Evolutionary conservation across 139 green algal genomes (phyloP).

Genomic region (Tetradesmus lagerheimii): DNA sequence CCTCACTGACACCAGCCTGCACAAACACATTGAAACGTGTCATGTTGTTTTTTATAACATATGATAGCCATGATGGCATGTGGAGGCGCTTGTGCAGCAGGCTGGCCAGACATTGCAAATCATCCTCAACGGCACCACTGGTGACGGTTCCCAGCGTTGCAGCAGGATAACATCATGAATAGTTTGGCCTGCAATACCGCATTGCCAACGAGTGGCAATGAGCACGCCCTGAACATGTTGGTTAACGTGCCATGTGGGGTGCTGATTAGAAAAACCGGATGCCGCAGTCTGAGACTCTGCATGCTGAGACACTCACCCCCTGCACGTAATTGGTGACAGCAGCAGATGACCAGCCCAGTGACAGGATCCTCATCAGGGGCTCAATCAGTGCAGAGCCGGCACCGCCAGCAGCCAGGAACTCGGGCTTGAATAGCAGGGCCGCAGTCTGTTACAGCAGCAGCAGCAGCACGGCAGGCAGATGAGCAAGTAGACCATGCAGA

Average conservation of each 20-base stretch:
- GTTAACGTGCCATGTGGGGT: no score
- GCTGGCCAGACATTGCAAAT: neutral
- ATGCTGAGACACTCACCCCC: neutral
- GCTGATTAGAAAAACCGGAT: no score
- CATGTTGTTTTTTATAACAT: no score
- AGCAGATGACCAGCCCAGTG: neutral
- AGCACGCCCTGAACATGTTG: no score
- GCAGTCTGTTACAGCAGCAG: neutral
- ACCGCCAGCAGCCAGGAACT: neutral
- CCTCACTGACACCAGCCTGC: neutral
- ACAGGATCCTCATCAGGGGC: neutral
- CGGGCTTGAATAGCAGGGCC: neutral
- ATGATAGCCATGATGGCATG: no score
- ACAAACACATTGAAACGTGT: neutral
- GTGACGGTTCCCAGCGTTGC: no score
- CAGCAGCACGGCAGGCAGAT: neutral
- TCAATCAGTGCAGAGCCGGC: neutral
- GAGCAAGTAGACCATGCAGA: neutral
- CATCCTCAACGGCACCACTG: neutral
- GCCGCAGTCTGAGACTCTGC: no score
- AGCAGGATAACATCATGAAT: no score
- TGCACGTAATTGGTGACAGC: conserved; percentile 14
- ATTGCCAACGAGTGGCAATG: no score
- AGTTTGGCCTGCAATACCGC: no score
- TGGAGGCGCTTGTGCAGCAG: conserved; percentile 15